phyloP scores from a whole-genome alignment of 768 basidiomycete species.

The Agrocybe pediades region DNA sequence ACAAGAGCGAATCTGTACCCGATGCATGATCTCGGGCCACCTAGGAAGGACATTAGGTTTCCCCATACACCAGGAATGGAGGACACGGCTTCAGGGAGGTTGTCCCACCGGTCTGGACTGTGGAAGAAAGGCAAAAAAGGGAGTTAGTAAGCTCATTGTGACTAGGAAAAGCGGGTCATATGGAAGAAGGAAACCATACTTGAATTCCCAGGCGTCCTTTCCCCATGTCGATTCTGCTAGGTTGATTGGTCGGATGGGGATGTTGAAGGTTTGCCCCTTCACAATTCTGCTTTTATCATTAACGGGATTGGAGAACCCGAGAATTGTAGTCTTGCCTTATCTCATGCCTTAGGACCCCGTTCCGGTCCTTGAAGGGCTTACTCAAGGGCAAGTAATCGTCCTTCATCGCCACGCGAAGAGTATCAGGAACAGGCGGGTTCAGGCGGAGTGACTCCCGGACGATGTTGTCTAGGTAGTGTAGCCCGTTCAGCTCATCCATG shows the following conservation, averaged over 20 bases:
- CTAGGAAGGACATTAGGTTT: conserved; percentile 58
- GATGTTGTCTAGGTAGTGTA: conserved; percentile 69
- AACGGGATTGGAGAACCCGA: too few relatives aligned
- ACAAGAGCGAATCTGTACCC: conserved; percentile 66
- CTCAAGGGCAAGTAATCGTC: conserved; percentile 56
- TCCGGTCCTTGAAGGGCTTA: conserved; percentile 44
- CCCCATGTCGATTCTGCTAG: conserved; percentile 58
- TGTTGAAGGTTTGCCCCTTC: conserved; percentile 43
- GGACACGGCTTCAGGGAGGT: conserved; percentile 41
- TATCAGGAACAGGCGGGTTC: conserved; percentile 51
- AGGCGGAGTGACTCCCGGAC: conserved; percentile 61
- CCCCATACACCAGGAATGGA: conserved; percentile 53
- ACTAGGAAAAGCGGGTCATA: background rate
- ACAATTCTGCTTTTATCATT: too few relatives aligned
- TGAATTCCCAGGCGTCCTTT: conserved; percentile 60
- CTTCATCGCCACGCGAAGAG: conserved; percentile 42
- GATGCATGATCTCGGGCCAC: conserved; percentile 65
- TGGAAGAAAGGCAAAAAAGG: background rate
- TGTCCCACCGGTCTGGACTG: conserved; percentile 68
- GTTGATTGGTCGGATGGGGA: conserved; percentile 57
- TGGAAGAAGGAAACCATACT: too few relatives aligned
- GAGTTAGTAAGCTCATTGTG: background rate
- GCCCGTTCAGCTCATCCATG: conserved; percentile 65
- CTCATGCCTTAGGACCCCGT: conserved; percentile 38
- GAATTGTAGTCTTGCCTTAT: conserved; percentile 34